Percentiles rank a stretch among this genome's conserved stretches.
Conservation (phyloP, 176 grass and related monocot species). For the Ananas comosus region DNA sequence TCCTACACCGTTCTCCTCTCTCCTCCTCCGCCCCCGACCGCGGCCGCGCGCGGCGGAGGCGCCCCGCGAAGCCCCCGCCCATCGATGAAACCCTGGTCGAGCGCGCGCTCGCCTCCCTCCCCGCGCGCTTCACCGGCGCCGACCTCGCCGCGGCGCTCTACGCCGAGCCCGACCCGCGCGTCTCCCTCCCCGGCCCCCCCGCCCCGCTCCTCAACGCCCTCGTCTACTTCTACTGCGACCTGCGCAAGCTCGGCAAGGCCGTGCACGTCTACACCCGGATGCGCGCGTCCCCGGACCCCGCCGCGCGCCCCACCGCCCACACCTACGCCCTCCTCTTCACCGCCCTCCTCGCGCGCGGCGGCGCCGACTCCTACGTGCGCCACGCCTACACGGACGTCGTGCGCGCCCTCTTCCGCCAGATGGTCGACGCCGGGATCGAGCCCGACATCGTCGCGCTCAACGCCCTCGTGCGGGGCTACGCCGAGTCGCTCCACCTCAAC, state of each 20-base stretch:
- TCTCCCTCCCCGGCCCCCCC: slow-evolving; percentile 50
- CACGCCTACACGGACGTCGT: slow-evolving; percentile 78
- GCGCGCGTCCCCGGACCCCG: slow-evolving; percentile 42
- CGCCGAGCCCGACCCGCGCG: slow-evolving; percentile 34
- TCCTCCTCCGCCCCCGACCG: slow-evolving; percentile 11
- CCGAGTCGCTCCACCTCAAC: slow-evolving; percentile 69
- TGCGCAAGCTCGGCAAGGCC: slow-evolving; percentile 53
- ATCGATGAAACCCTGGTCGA: slow-evolving; percentile 24
- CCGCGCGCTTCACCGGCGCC: slow-evolving; percentile 45
- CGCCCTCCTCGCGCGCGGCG: slow-evolving; percentile 43
- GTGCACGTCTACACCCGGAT: slow-evolving; percentile 90
- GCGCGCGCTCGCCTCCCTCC: slow-evolving; percentile 49
- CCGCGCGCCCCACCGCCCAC: slow-evolving; percentile 37
- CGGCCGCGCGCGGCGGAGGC: slow-evolving; percentile 7
- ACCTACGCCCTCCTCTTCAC: slow-evolving; percentile 84
- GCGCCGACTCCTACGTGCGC: slow-evolving; percentile 52
- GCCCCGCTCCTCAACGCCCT: slow-evolving; percentile 37
- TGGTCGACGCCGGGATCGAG: slow-evolving; percentile 59
- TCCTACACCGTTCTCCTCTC: not conserved
- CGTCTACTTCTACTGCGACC: slow-evolving; percentile 82
- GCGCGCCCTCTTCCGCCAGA: slow-evolving; percentile 67
- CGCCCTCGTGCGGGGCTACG: slow-evolving; percentile 61
- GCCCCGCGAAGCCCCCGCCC: slow-evolving; percentile 1
- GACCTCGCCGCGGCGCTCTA: slow-evolving; percentile 41
- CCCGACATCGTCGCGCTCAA: slow-evolving; percentile 64